These are phyloP conservation scores for Parafenestella ontariensis DNA, from an alignment of 2,329 filamentous ascomycete genomes.

Conservation along the genomic window DNA sequence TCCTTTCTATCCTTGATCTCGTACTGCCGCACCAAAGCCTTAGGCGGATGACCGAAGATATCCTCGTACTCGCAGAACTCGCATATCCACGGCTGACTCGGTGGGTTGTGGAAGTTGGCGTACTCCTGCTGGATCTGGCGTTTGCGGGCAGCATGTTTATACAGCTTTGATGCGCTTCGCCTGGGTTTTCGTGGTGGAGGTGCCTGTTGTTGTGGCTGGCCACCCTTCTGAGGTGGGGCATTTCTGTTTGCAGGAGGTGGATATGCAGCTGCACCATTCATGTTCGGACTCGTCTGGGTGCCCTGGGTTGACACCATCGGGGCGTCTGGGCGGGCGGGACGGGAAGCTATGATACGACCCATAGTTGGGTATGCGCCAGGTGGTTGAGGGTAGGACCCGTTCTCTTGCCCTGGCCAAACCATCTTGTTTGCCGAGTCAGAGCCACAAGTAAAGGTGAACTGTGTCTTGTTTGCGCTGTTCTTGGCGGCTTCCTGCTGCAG, in stretches of 20 bases:
- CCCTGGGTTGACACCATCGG: constrained; percentile 60
- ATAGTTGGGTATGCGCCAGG: constrained; percentile 45
- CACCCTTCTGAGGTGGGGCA: constrained; percentile 45
- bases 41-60: constrained; percentile 88
- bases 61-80: constrained; percentile 98
- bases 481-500: constrained; percentile 72
- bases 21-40: constrained; percentile 86
- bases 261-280: constrained; percentile 46
- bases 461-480: constrained; percentile 75
- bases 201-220: constrained; percentile 51
- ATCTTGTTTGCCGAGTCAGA: constrained; percentile 83
- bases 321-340: constrained; percentile 34
- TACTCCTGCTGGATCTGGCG: constrained; percentile 80
- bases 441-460: constrained; percentile 97
- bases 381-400: constrained; percentile 47
- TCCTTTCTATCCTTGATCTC: constrained; percentile 92
- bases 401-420: constrained; percentile 72
- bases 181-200: constrained; percentile 67
- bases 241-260: constrained; percentile 37
- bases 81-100: constrained; percentile 91
- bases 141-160: constrained; percentile 75
- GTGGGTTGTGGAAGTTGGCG: constrained; percentile 77
- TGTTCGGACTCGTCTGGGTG: constrained; percentile 63
- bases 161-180: constrained; percentile 70
- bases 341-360: constrained; percentile 24